Evolutionary conservation across 2,329 filamentous ascomycete species (phyloP).

Genomic region (Pseudocercospora pini-densiflorae): DNA sequence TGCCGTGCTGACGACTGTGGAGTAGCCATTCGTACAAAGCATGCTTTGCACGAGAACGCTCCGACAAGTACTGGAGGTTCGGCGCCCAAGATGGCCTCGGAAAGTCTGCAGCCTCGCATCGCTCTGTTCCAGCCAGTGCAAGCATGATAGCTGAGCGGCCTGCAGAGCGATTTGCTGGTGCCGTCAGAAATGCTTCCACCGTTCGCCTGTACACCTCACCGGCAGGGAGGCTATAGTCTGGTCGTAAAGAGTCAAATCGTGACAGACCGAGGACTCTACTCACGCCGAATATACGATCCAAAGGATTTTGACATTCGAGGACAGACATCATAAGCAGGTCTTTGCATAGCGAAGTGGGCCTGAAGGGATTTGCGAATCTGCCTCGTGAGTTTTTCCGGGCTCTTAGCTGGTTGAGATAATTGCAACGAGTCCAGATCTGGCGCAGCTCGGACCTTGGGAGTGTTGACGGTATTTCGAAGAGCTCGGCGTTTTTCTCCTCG

Average conservation of each 20-base stretch:
- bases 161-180: slow-evolving; percentile 11
- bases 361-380: slow-evolving; percentile 6
- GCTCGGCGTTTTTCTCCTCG: not conserved
- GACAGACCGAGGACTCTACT: slow-evolving; percentile 14
- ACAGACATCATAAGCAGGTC: slow-evolving; percentile 18
- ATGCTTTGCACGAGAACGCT: slow-evolving; percentile 17
- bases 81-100: slow-evolving; percentile 16
- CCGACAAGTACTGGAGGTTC: slow-evolving; percentile 11
- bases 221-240: slow-evolving; percentile 12
- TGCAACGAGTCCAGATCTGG: slow-evolving; percentile 14
- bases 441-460: slow-evolving; percentile 10
- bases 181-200: slow-evolving; percentile 7
- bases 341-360: slow-evolving; percentile 14
- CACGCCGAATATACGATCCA: slow-evolving; percentile 17
- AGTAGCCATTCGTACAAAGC: slow-evolving; percentile 16
- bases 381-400: not conserved
- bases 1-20: not conserved
- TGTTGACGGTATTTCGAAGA: not conserved
- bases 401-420: slow-evolving; percentile 19
- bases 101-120: not conserved
- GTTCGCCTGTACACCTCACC: slow-evolving; percentile 15
- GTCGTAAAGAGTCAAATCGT: not conserved
- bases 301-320: slow-evolving; percentile 5
- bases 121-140: slow-evolving; percentile 13
- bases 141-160: slow-evolving; percentile 12